Percentiles rank a stretch among this genome's conserved stretches.
Conservation (phyloP, 352 stramenopile genomes). For the Saprolegnia diclina region DNA sequence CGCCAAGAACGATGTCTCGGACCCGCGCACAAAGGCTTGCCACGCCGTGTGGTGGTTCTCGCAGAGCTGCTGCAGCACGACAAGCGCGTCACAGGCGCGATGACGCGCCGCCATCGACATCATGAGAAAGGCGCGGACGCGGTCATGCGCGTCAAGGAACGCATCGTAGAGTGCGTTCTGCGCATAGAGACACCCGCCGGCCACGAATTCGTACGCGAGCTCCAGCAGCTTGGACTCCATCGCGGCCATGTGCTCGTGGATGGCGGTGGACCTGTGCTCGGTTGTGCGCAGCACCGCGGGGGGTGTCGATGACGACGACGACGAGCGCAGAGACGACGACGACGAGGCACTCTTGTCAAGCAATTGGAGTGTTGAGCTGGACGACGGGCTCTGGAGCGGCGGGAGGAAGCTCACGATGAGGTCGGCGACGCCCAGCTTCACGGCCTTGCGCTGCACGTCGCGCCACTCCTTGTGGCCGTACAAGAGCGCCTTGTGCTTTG, state of each 20-base stretch:
- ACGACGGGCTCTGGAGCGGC: not conserved
- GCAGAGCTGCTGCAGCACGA: slow-evolving; percentile 22
- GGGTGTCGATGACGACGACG: too few species aligned
- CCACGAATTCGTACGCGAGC: slow-evolving; percentile 9
- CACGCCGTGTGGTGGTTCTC: slow-evolving; percentile 22
- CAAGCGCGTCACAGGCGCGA: not conserved
- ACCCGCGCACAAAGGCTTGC: slow-evolving; percentile 14
- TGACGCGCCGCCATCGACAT: not conserved
- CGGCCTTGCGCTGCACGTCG: slow-evolving; percentile 1
- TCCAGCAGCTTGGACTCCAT: not conserved
- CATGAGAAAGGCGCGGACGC: not conserved
- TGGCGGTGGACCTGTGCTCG: too few species aligned
- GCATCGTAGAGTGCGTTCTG: slow-evolving; percentile 26
- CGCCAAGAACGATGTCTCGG: not conserved
- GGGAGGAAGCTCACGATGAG: slow-evolving; percentile 11
- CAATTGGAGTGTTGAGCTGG: not conserved
- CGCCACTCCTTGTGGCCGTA: slow-evolving; percentile 17
- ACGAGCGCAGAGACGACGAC: too few species aligned
- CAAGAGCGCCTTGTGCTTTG: not conserved
- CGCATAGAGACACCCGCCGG: slow-evolving; percentile 13
- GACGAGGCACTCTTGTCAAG: slow-evolving; percentile 1
- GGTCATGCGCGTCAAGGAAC: not conserved
- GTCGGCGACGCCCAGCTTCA: slow-evolving; percentile 17
- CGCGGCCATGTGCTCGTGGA: not conserved
- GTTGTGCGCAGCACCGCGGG: too few species aligned